Evolutionary conservation across 345 rosid species (phyloP).

Genomic region (Citrus maxima): DNA sequence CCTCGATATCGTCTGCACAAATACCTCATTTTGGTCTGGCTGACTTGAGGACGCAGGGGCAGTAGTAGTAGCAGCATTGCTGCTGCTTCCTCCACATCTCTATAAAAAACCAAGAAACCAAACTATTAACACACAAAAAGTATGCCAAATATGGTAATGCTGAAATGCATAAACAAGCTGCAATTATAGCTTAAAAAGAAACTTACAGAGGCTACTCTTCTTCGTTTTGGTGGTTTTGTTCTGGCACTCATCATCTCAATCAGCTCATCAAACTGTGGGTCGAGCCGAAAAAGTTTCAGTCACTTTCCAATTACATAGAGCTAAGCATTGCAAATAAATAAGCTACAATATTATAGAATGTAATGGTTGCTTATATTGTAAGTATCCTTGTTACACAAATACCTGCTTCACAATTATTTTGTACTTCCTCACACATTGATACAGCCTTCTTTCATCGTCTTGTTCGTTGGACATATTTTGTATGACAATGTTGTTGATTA

Average conservation of each 20-base stretch:
- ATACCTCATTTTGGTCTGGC: slow-evolving; percentile 16
- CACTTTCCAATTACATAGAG: neutral
- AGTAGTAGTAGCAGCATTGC: neutral
- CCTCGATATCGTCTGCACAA: slow-evolving; percentile 17
- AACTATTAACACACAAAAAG: neutral
- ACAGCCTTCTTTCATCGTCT: slow-evolving; percentile 32
- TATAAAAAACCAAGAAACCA: slow-evolving; percentile 5
- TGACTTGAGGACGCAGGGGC: slow-evolving; percentile 4
- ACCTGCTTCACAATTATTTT: slow-evolving; percentile 35
- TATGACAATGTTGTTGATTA: neutral
- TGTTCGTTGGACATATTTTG: slow-evolving; percentile 22
- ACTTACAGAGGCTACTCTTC: slow-evolving; percentile 15
- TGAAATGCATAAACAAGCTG: neutral
- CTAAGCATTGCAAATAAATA: neutral
- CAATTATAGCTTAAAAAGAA: neutral
- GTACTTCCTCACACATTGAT: slow-evolving; percentile 32
- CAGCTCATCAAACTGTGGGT: slow-evolving; percentile 26
- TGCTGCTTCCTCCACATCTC: slow-evolving; percentile 5
- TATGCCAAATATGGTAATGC: neutral
- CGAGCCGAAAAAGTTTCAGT: neutral
- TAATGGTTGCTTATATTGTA: neutral
- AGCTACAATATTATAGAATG: neutral
- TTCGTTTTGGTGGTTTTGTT: slow-evolving; percentile 23
- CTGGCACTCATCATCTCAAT: slow-evolving; percentile 22
- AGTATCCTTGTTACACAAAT: neutral